Conservation (phyloP, 176 grass and related monocot species). For the Olyra latifolia region DNA sequence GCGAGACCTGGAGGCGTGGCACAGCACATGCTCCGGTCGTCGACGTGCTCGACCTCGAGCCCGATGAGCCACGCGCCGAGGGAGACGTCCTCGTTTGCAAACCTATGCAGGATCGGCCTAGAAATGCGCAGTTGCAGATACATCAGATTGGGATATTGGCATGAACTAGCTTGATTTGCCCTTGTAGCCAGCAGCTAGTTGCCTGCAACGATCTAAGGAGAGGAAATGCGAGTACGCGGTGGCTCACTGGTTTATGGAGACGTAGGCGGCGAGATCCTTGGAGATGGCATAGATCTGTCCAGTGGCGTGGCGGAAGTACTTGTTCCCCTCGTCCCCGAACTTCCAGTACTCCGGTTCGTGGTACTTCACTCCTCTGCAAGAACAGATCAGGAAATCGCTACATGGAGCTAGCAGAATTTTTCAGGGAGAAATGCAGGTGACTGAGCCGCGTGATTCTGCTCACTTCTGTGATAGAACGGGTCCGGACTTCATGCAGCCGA, state of each 20-base stretch:
- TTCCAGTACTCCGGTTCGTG: slow-evolving; percentile 98
- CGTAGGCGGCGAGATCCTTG: slow-evolving; percentile 85
- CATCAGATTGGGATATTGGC: background rate
- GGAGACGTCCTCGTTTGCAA: slow-evolving; percentile 87
- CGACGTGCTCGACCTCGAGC: slow-evolving; percentile 81
- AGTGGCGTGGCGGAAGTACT: slow-evolving; percentile 93
- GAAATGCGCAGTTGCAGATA: background rate
- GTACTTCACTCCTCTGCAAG: slow-evolving; percentile 78
- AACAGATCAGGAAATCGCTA: background rate
- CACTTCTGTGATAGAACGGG: slow-evolving; percentile 85
- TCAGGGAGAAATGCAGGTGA: background rate
- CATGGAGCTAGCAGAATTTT: background rate
- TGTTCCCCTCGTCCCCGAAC: slow-evolving; percentile 90
- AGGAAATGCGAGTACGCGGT: background rate
- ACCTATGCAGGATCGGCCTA: slow-evolving; percentile 83
- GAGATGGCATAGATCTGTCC: slow-evolving; percentile 96
- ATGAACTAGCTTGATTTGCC: background rate
- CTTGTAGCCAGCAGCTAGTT: too few relatives aligned
- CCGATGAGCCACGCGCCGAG: slow-evolving; percentile 86
- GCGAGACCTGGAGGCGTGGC: slow-evolving; percentile 78
- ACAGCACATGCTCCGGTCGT: slow-evolving; percentile 90
- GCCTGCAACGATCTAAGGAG: background rate
- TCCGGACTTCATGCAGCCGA: slow-evolving; percentile 97
- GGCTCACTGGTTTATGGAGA: slow-evolving; percentile 76
- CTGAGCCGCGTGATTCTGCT: background rate